phyloP scores from a whole-genome alignment of 1,139 yeast genomes.

The Magnusiomyces magnusii region DNA sequence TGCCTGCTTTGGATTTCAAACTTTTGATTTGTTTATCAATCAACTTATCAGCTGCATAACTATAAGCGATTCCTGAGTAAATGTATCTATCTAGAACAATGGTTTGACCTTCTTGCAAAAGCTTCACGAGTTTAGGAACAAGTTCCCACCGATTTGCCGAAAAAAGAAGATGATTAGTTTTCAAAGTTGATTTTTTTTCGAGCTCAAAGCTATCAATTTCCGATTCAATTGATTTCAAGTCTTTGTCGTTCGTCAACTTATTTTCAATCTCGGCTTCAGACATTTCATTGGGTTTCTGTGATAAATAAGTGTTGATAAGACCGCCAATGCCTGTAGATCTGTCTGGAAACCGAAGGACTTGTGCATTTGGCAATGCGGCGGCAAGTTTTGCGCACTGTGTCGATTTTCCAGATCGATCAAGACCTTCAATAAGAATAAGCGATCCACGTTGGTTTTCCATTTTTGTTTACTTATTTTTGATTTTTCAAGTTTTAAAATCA shows the following conservation, averaged over 20 bases:
- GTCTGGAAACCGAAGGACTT: conserved; percentile 74
- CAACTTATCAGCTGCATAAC: conserved; percentile 29
- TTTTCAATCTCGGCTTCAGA: conserved; percentile 10
- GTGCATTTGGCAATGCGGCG: conserved; percentile 35
- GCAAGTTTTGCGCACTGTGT: conserved; percentile 62
- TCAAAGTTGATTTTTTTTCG: conserved; percentile 38
- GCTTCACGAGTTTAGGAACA: conserved; percentile 40
- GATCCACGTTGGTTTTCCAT: too few species aligned
- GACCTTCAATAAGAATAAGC: conserved; percentile 80
- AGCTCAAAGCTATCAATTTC: background rate
- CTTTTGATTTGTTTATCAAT: conserved; percentile 52
- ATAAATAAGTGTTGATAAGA: conserved; percentile 66
- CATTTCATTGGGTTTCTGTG: conserved; percentile 33
- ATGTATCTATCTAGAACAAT: conserved; percentile 81
- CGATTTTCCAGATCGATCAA: conserved; percentile 92
- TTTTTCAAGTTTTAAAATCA: too few species aligned
- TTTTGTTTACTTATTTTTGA: too few species aligned
- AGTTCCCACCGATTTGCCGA: conserved; percentile 95
- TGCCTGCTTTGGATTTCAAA: conserved; percentile 3
- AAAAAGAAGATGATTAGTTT: conserved; percentile 79
- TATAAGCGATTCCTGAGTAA: conserved; percentile 89
- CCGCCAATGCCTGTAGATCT: conserved; percentile 75
- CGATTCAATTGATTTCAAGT: background rate
- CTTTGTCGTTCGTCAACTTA: background rate
- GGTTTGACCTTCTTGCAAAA: conserved; percentile 46